Conservation (phyloP, 2,329 filamentous ascomycete genomes). For the Teratosphaeria nubilosa region DNA sequence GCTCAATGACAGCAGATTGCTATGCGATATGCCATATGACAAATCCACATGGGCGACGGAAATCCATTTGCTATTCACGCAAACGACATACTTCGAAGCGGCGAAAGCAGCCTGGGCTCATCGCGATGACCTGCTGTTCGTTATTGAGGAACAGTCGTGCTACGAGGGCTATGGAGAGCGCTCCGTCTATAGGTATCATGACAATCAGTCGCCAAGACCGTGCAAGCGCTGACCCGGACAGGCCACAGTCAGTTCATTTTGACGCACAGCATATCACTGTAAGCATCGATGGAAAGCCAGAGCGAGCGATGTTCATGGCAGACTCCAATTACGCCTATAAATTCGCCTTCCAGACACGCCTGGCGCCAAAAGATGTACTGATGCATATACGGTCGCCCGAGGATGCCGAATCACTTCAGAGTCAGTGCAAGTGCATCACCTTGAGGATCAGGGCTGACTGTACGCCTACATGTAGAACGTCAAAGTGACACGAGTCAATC, state of each 20-base stretch:
- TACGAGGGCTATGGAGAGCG: neutral
- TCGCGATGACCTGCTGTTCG: neutral
- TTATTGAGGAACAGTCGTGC: neutral
- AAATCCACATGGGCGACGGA: neutral
- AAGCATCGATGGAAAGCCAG: neutral
- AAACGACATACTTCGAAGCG: neutral
- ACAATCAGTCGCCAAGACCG: neutral
- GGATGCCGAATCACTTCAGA: neutral
- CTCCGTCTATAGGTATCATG: neutral
- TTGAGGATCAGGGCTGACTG: neutral
- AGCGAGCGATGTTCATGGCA: neutral
- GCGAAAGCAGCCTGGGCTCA: neutral
- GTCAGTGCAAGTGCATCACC: neutral
- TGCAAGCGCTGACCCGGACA: neutral
- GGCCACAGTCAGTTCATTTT: neutral
- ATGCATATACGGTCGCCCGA: neutral
- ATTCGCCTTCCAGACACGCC: neutral
- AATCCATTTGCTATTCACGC: neutral
- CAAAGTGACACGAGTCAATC: neutral
- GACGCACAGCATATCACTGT: neutral
- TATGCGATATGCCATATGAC: neutral
- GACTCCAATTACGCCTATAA: neutral
- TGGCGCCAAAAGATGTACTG: neutral
- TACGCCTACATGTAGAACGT: neutral
- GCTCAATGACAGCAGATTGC: neutral